Evolutionary conservation across 768 basidiomycete species (phyloP).

Genomic region (Mycena floridula): DNA sequence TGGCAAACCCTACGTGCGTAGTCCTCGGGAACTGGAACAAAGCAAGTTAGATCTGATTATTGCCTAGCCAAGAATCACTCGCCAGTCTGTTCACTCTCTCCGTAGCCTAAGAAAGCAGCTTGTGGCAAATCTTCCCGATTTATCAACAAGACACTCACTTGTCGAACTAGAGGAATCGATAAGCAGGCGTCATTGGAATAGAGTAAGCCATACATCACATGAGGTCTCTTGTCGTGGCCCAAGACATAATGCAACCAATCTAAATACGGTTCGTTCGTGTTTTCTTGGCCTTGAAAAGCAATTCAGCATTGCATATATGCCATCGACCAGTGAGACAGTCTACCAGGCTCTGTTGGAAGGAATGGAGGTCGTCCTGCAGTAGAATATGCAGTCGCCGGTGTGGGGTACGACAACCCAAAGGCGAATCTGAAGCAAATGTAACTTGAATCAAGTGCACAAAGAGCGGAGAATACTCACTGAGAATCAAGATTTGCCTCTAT

Average conservation of each 20-base stretch:
- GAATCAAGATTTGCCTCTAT: slow-evolving; percentile 63
- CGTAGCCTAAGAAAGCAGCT: too few relatives aligned
- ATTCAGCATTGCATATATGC: slow-evolving; percentile 56
- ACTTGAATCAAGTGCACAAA: slow-evolving; percentile 12
- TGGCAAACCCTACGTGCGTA: slow-evolving; percentile 55
- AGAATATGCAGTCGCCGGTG: slow-evolving; percentile 17
- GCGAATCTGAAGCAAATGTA: too few relatives aligned
- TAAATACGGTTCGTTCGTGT: slow-evolving; percentile 46
- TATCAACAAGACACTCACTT: too few relatives aligned
- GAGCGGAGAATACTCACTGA: slow-evolving; percentile 30
- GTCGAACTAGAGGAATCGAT: too few relatives aligned
- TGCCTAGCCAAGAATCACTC: too few relatives aligned
- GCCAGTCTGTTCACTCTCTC: too few relatives aligned
- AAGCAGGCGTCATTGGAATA: too few relatives aligned
- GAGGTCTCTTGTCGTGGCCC: slow-evolving; percentile 37
- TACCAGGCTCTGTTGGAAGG: slow-evolving; percentile 13
- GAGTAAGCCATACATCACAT: slow-evolving; percentile 69
- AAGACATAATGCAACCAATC: slow-evolving; percentile 60
- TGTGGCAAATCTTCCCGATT: too few relatives aligned
- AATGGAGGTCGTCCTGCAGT: slow-evolving; percentile 7
- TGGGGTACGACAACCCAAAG: slow-evolving; percentile 59
- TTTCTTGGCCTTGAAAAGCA: slow-evolving; percentile 20
- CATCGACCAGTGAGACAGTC: slow-evolving; percentile 60
- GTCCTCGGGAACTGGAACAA: slow-evolving; percentile 52
- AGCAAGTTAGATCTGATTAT: too few relatives aligned